Percentiles rank a stretch among this genome's conserved stretches.
Evolutionary conservation across 768 basidiomycete species (phyloP).

Genomic region (Lentinula sp.): DNA sequence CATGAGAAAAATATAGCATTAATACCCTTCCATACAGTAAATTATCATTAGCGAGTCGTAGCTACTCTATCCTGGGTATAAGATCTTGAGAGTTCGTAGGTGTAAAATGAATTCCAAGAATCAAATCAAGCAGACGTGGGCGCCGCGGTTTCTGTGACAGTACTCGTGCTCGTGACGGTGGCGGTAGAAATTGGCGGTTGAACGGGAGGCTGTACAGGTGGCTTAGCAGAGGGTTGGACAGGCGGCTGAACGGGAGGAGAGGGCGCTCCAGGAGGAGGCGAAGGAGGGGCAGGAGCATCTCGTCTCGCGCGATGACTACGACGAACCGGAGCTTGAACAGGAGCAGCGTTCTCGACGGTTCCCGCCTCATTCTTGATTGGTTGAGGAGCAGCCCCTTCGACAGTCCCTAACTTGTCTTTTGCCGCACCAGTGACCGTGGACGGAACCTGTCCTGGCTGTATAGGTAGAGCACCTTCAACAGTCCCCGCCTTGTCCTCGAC

Average conservation of each 20-base stretch:
- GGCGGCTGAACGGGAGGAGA: background rate
- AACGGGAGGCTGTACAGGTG: background rate
- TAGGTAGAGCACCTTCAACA: background rate
- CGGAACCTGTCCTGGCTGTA: background rate
- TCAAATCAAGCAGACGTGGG: background rate
- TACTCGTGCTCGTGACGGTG: background rate
- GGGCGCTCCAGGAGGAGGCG: background rate
- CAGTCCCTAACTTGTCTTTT: background rate
- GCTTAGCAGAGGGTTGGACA: too few relatives aligned
- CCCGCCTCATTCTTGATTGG: background rate
- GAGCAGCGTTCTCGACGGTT: background rate
- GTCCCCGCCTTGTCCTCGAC: background rate
- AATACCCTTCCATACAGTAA: background rate
- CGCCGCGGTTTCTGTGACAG: background rate
- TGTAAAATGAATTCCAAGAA: background rate
- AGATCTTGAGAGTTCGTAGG: background rate
- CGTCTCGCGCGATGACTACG: slow-evolving; percentile 1
- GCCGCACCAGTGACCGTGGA: background rate
- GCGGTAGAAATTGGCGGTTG: background rate
- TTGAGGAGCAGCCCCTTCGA: background rate
- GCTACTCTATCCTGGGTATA: background rate
- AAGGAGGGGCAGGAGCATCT: background rate
- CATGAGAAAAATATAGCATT: background rate
- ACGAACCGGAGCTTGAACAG: background rate
- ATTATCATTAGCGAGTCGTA: background rate